Evolutionary conservation across 257 asterid species (phyloP).

Genomic region (Plantago major): DNA sequence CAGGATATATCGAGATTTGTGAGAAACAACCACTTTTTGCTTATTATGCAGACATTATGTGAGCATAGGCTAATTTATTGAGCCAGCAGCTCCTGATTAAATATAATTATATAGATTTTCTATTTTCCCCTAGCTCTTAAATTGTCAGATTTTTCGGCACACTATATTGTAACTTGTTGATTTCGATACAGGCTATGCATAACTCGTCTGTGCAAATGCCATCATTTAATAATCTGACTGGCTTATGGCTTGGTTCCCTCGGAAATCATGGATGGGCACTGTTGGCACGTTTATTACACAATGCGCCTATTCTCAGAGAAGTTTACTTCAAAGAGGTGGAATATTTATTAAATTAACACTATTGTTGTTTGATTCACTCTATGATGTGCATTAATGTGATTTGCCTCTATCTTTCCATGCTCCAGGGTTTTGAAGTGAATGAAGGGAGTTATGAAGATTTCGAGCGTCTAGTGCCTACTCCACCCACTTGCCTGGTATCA

Average conservation of each 20-base stretch:
- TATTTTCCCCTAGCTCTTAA: no score
- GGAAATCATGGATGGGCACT: background rate
- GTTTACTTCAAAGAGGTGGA: background rate
- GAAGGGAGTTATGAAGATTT: background rate
- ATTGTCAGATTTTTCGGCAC: no score
- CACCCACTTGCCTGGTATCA: constrained; percentile 2
- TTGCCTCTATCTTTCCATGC: background rate
- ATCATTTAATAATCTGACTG: constrained; percentile 1
- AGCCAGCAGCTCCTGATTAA: no score
- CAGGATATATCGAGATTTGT: no score
- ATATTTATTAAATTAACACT: background rate
- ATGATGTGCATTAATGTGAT: no score
- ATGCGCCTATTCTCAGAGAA: background rate
- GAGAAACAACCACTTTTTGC: no score
- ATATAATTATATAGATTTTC: no score
- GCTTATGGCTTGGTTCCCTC: background rate
- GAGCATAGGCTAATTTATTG: no score
- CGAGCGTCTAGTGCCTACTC: background rate
- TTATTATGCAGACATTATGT: no score
- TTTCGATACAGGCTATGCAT: constrained; percentile 5
- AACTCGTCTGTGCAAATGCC: background rate
- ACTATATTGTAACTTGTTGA: background rate
- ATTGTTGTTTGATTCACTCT: background rate
- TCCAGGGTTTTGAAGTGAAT: background rate
- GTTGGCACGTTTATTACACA: background rate